These are phyloP conservation scores for Mycena haematopus DNA, from an alignment of 768 basidiomycete genomes.

Conservation along the genomic window DNA sequence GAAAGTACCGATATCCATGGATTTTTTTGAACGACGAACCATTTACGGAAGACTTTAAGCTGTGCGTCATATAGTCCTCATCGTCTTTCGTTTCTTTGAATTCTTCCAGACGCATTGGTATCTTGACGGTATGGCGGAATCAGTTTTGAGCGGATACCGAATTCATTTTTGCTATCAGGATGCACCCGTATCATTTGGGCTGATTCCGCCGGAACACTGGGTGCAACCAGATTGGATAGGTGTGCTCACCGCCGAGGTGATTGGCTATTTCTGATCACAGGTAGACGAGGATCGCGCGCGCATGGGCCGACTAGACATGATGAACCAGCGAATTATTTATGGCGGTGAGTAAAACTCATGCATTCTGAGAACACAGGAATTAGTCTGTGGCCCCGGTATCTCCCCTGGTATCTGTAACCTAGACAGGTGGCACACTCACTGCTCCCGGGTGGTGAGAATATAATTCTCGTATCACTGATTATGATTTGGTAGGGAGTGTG, in stretches of 20 bases:
- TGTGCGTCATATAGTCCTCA: slow-evolving; percentile 44
- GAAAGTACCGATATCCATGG: slow-evolving; percentile 75
- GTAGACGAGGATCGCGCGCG: slow-evolving; percentile 69
- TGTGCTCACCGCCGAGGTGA: not conserved
- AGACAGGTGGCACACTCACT: not conserved
- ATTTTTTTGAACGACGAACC: slow-evolving; percentile 86
- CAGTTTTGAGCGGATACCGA: not conserved
- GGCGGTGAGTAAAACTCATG: slow-evolving; percentile 48
- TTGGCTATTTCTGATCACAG: not conserved
- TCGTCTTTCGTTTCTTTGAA: slow-evolving; percentile 1
- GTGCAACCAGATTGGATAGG: slow-evolving; percentile 30
- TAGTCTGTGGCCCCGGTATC: too few relatives aligned
- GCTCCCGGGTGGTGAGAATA: not conserved
- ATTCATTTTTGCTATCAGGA: slow-evolving; percentile 29
- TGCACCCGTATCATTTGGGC: slow-evolving; percentile 67
- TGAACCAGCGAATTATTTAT: slow-evolving; percentile 66
- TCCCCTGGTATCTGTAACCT: not conserved
- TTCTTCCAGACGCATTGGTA: slow-evolving; percentile 50
- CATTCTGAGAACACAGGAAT: too few relatives aligned
- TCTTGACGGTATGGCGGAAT: slow-evolving; percentile 48
- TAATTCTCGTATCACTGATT: not conserved
- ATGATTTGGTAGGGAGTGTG: slow-evolving; percentile 34
- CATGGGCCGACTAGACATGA: slow-evolving; percentile 66
- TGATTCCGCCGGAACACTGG: slow-evolving; percentile 82
- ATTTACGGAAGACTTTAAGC: slow-evolving; percentile 76